Percentiles rank a stretch among this genome's conserved stretches.
These are phyloP conservation scores for Xylaria cubensis DNA, from an alignment of 495 filamentous ascomycete species.

Conservation along the genomic window DNA sequence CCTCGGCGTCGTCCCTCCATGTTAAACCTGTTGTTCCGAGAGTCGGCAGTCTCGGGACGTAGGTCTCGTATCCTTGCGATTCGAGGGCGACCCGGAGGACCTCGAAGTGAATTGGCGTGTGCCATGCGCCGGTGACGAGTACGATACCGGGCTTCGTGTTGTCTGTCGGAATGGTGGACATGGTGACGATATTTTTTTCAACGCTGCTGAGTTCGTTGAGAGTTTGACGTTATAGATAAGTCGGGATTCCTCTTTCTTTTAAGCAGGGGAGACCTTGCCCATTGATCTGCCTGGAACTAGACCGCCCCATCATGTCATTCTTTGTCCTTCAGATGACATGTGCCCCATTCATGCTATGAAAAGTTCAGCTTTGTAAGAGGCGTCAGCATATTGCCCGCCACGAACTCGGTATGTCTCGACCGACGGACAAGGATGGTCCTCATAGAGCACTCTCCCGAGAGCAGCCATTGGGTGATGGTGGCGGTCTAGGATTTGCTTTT, in stretches of 20 bases:
- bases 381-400: slow-evolving; percentile 9
- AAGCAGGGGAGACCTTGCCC: not conserved
- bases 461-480: not conserved
- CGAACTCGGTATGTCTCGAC: not conserved
- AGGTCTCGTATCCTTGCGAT: slow-evolving; percentile 26
- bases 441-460: not conserved
- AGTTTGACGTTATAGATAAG: not conserved
- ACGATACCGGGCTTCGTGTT: slow-evolving; percentile 26
- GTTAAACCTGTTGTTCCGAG: slow-evolving; percentile 22
- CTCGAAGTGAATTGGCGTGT: slow-evolving; percentile 27
- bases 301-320: not conserved
- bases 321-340: not conserved
- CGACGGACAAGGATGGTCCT: not conserved
- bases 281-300: not conserved
- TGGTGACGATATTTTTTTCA: not conserved
- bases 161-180: not conserved
- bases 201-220: not conserved
- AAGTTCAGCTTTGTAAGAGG: not conserved
- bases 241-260: not conserved
- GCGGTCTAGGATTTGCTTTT: not conserved
- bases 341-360: not conserved
- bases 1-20: slow-evolving; percentile 31
- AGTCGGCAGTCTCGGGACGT: slow-evolving; percentile 23
- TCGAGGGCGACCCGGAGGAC: slow-evolving; percentile 22
- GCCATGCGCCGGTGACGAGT: slow-evolving; percentile 24